Percentiles rank a stretch among this genome's conserved stretches.
Conservation (phyloP, 1,284 basidiomycete genomes). For the Trametes polyzona region DNA sequence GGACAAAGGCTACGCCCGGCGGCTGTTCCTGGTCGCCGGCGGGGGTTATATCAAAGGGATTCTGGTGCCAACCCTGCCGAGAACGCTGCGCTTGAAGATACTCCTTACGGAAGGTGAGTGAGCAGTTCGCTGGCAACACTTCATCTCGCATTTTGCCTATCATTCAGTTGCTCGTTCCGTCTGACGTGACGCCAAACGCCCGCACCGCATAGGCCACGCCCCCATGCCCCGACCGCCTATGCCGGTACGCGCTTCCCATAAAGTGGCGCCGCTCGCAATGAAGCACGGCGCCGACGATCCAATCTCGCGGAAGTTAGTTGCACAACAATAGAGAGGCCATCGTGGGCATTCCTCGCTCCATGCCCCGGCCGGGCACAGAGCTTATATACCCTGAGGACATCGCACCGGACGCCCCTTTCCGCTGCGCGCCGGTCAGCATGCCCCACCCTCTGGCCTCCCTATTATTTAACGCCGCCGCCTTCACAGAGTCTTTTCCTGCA, state of each 20-base stretch:
- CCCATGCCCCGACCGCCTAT: conserved; percentile 23
- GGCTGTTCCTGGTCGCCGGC: conserved; percentile 19
- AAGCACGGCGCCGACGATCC: conserved; percentile 44
- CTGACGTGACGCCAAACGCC: conserved; percentile 27
- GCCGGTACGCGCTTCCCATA: conserved; percentile 43
- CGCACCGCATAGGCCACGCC: conserved; percentile 22
- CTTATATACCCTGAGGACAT: conserved; percentile 22
- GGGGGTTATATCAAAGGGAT: conserved; percentile 28
- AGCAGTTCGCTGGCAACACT: conserved; percentile 4
- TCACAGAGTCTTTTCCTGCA: conserved; percentile 1
- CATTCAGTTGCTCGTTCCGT: conserved; percentile 20
- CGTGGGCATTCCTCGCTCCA: conserved; percentile 35
- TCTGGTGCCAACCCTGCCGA: conserved; percentile 21
- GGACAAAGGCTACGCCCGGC: conserved; percentile 22
- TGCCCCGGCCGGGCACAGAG: conserved; percentile 19
- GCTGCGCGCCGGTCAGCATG: conserved; percentile 19
- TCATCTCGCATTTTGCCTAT: conserved; percentile 19
- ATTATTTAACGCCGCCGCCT: conserved; percentile 10
- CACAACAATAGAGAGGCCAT: conserved; percentile 42
- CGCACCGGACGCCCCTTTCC: not conserved
- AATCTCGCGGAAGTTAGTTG: conserved; percentile 33
- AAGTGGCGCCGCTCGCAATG: conserved; percentile 39
- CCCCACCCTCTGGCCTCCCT: conserved; percentile 9
- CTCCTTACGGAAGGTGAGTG: conserved; percentile 15
- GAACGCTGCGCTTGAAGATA: conserved; percentile 10